These are phyloP conservation scores for Schwanniomyces polymorphus DNA, from an alignment of 805 yeast species.

Conservation along the genomic window DNA sequence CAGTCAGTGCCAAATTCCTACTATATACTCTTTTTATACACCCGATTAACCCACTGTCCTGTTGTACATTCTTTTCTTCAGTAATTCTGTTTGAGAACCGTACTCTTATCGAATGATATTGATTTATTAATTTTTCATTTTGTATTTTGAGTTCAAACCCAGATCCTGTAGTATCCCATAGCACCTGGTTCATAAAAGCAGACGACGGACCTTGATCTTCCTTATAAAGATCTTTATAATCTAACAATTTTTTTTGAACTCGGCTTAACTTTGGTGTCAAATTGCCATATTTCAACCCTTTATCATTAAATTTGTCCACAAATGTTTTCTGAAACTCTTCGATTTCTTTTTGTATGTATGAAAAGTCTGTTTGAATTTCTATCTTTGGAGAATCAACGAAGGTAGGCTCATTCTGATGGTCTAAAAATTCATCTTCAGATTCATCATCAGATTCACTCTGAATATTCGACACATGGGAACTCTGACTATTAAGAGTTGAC, in stretches of 20 bases:
- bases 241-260: conserved; percentile 35
- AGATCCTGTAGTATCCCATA: not conserved
- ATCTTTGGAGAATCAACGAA: not conserved
- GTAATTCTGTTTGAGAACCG: conserved; percentile 22
- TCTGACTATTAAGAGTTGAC: not conserved
- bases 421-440: not conserved
- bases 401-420: not conserved
- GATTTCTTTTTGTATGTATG: conserved; percentile 23
- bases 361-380: conserved; percentile 6
- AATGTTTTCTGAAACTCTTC: conserved; percentile 31
- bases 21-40: conserved; percentile 17
- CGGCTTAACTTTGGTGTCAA: conserved; percentile 17
- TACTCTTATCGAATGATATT: conserved; percentile 37
- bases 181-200: not conserved
- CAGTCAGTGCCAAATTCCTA: not conserved
- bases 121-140: conserved; percentile 34
- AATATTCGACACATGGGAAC: conserved; percentile 6
- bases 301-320: conserved; percentile 17
- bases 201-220: not conserved
- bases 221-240: conserved; percentile 22
- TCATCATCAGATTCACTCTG: conserved; percentile 26
- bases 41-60: conserved; percentile 27
- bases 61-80: conserved; percentile 6
- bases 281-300: not conserved
- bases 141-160: conserved; percentile 30